These are phyloP conservation scores for Colletotrichum sansevieriae DNA, from an alignment of 2,329 filamentous ascomycete genomes.

Conservation along the genomic window DNA sequence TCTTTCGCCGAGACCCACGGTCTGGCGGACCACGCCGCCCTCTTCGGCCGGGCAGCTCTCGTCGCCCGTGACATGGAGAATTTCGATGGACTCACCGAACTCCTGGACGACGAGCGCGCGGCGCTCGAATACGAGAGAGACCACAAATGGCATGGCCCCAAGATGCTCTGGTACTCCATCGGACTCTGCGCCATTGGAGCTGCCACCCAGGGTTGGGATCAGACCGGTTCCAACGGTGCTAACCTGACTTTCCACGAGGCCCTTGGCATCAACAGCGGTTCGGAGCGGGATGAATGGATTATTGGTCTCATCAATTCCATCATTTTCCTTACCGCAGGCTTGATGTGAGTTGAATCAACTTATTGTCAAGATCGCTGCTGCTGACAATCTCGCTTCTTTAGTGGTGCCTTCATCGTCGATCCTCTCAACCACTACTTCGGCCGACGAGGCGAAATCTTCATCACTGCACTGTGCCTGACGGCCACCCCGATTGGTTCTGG, in stretches of 20 bases:
- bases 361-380: not conserved
- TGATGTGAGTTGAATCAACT: not conserved
- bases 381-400: constrained; percentile 47
- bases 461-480: constrained; percentile 71
- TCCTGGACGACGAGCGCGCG: constrained; percentile 52
- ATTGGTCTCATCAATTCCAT: constrained; percentile 69
- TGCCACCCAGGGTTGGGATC: constrained; percentile 73
- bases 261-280: constrained; percentile 53
- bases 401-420: constrained; percentile 76
- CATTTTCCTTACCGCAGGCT: constrained; percentile 45
- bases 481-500: constrained; percentile 69
- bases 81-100: constrained; percentile 47
- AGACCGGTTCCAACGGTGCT: constrained; percentile 73
- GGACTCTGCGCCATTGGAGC: constrained; percentile 65
- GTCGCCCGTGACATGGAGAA: constrained; percentile 49
- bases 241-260: constrained; percentile 70
- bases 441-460: constrained; percentile 75
- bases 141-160: constrained; percentile 70
- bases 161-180: constrained; percentile 59
- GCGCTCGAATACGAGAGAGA: constrained; percentile 57
- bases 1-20: constrained; percentile 63
- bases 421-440: constrained; percentile 74
- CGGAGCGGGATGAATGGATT: constrained; percentile 62
- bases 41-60: constrained; percentile 54
- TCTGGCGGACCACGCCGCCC: constrained; percentile 61